Conservation (phyloP, 1,284 basidiomycete species). For the Sanghuangporus sanghuang region DNA sequence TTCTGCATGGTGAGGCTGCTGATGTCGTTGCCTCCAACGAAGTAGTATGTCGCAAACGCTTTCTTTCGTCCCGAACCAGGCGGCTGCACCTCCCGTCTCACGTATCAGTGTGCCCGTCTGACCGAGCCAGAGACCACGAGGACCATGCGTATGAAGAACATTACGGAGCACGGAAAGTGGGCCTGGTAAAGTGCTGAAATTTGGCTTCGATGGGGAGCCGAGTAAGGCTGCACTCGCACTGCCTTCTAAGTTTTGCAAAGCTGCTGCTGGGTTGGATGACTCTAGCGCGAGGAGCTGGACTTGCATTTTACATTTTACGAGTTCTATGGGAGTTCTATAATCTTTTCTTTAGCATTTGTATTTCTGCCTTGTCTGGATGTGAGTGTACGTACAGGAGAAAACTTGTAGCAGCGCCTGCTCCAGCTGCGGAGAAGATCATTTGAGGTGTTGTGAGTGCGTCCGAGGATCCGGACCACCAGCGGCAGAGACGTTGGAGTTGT, state of each 20-base stretch:
- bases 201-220: slow-evolving; percentile 23
- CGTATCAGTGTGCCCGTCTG: slow-evolving; percentile 83
- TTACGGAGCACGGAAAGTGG: slow-evolving; percentile 65
- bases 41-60: slow-evolving; percentile 57
- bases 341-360: neutral
- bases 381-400: slow-evolving; percentile 66
- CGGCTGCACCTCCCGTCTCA: slow-evolving; percentile 82
- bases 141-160: slow-evolving; percentile 60
- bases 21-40: slow-evolving; percentile 26
- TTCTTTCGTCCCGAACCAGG: slow-evolving; percentile 89
- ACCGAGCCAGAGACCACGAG: slow-evolving; percentile 82
- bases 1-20: slow-evolving; percentile 23
- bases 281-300: slow-evolving; percentile 68
- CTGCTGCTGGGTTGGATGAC: slow-evolving; percentile 22
- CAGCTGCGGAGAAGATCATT: slow-evolving; percentile 71
- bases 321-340: slow-evolving; percentile 81
- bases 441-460: slow-evolving; percentile 54
- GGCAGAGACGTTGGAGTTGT: slow-evolving; percentile 71
- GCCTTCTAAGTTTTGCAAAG: slow-evolving; percentile 22
- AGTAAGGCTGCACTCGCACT: slow-evolving; percentile 18
- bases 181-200: slow-evolving; percentile 42
- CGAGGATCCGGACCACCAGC: slow-evolving; percentile 32
- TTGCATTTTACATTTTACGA: slow-evolving; percentile 95
- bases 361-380: neutral
- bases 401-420: slow-evolving; percentile 78